A percentile compares a stretch with the other conserved stretches of the same genome.
These are phyloP conservation scores for Peronospora farinosa DNA, from an alignment of 352 stramenopile genomes.

Conservation along the genomic window DNA sequence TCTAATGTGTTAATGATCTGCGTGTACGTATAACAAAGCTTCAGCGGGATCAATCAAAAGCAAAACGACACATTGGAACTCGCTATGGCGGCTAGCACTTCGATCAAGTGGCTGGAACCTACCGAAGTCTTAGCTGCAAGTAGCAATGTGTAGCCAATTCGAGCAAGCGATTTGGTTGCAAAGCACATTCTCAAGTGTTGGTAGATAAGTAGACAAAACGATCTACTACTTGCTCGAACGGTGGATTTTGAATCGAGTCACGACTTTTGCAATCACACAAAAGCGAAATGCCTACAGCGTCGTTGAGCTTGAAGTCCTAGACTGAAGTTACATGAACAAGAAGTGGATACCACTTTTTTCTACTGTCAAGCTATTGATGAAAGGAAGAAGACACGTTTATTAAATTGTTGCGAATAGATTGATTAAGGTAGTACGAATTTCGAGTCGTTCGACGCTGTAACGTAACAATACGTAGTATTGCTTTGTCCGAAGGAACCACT, in stretches of 20 bases:
- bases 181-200: constrained; percentile 27
- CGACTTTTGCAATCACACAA: too few relatives aligned
- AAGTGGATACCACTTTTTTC: too few relatives aligned
- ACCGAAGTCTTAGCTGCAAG: neutral
- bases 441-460: neutral
- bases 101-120: constrained; percentile 22
- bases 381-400: too few relatives aligned
- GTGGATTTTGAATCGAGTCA: too few relatives aligned
- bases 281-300: too few relatives aligned
- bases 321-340: too few relatives aligned
- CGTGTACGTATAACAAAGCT: too few relatives aligned
- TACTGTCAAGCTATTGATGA: neutral
- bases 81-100: constrained; percentile 30
- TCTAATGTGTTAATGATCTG: too few relatives aligned
- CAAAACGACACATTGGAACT: constrained; percentile 12
- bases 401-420: neutral
- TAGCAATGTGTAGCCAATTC: constrained; percentile 14
- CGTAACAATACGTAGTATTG: neutral
- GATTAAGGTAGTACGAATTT: too few relatives aligned
- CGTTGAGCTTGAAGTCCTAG: too few relatives aligned
- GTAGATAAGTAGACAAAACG: constrained; percentile 7
- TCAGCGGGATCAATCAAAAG: constrained; percentile 1
- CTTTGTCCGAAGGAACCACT: neutral
- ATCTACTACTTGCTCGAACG: too few relatives aligned
- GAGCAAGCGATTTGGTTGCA: constrained; percentile 43